Evolutionary conservation across 306 rosid genomes (phyloP), one percentile per base, ranked within the genome.

Genomic region (Inga oerstediana): DNA sequence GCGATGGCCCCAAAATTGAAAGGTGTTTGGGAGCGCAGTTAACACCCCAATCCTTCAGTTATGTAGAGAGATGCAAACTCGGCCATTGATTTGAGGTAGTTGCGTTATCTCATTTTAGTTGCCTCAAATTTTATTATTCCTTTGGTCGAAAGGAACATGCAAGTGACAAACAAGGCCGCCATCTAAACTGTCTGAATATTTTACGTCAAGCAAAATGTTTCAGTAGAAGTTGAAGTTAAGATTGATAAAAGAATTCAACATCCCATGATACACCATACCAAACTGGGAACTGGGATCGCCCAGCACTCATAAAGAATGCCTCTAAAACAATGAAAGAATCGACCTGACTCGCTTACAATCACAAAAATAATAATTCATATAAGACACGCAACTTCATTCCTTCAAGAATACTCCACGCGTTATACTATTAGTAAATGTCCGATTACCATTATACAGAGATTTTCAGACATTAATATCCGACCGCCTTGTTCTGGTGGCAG

Each of bases 381-480:
- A 74, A 66, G 78, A 35, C 74, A 80, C 69, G 66, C 59, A 83
- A 74, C 82, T 81, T 83, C 51, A 81, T 77, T 78, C 80, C 83
- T 52, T 73, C 84, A 83, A 81, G 58, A 51, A 88, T 81, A 78
- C 84, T 81, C 75, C 84, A 77, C 37, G 75, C 66, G 79, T 75
- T 75, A 75, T 30, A 22, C 13, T 22, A 22, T 22, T 59, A 75
- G 13, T 69, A 72, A 78, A 64, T 59, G 61, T 46, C 82, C 54
- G 73, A 75, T 79, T 51, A 46, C 61, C 85, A 73, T 82, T 80
- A 77, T 12, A 76, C 83, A 80, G 17, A 43, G 41, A 80, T 74
- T 75, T 74, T 83, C 87, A 94, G 69, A 97, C 98, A 74, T 96
- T 93, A 43, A 97, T 94, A 88, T 94, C 98, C 0, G 95, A 91